Base-by-base conservation (phyloP, 2,329 filamentous ascomycete genomes). In the Passalora sequoiae region DNA sequence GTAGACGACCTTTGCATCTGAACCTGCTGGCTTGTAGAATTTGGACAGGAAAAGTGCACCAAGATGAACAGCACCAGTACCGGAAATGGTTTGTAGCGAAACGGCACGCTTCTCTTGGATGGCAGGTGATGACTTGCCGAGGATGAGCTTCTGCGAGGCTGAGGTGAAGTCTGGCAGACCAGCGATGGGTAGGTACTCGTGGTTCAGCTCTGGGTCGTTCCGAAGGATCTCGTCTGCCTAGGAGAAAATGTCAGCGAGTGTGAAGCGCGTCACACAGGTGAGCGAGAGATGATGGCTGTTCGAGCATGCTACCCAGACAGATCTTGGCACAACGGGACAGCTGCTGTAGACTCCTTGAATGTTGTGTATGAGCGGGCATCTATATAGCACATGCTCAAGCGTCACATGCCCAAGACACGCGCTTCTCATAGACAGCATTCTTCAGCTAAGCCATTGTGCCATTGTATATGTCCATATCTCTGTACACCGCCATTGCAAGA, bases 151-250 rank as follows among this genome's bases (percentile, higher is more conserved):
- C 65, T 91, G 87, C 17, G 92, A 89, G 63, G 92, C 94, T 57
- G 80, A 77, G 47, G 88, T 96, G 72, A 96, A 94, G 51, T 83
- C 77, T 43, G 83, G 71, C 47, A 97, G 77, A 62, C 92, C 92
- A 51, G 89, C 85, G 66, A 98, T 98, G 47, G 92, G 91, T 47
- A 94, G 87, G 70, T 98, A 98, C 77, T 98, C 92, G 75, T 98
- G 91, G 73, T 98, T 94, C 59, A 94, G 76, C 47, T 86, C 78
- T 63, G 91, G 89, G 69, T 96, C 89, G 64, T 84, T 84, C 67
- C 83, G 85, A 56, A 97, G 79, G 60, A 88, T 81, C 55, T 92
- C 84, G 66, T 97, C 89, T 58, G 92, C 92, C 91, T 97, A 64
- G 29, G 16, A 13, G n/a, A n/a, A n/a, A n/a, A n/a, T n/a, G n/a